phyloP scores from a whole-genome alignment of 805 yeast genomes.

The Kuraishia hungarica region DNA sequence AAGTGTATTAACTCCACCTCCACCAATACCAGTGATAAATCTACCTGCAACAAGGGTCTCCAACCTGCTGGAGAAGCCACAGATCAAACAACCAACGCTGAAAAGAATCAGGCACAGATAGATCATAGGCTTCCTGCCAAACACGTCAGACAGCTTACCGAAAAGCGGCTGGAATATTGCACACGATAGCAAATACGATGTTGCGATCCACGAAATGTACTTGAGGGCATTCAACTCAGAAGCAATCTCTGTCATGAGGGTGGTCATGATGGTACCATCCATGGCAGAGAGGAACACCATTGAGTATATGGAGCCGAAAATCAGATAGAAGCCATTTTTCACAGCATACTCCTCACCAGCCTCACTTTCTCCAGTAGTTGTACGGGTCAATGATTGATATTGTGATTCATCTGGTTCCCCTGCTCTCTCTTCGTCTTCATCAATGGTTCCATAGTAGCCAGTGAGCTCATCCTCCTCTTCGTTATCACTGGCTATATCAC shows the following conservation, averaged over 20 bases:
- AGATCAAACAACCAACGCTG: conserved; percentile 47
- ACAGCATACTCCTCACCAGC: conserved; percentile 7
- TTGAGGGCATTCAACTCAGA: conserved; percentile 60
- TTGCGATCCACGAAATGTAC: conserved; percentile 65
- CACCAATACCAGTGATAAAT: conserved; percentile 82
- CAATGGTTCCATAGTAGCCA: neutral
- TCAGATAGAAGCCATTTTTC: conserved; percentile 17
- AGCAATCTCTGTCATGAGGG: conserved; percentile 56
- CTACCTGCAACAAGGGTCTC: conserved; percentile 42
- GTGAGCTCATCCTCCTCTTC: neutral
- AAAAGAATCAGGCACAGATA: conserved; percentile 45
- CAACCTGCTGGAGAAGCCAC: conserved; percentile 42
- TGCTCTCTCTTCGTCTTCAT: neutral
- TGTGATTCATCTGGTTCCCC: neutral
- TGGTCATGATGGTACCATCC: conserved; percentile 62
- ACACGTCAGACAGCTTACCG: conserved; percentile 65
- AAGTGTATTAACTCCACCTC: conserved; percentile 78
- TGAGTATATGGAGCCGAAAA: conserved; percentile 33
- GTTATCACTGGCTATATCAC: neutral
- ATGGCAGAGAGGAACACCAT: conserved; percentile 54
- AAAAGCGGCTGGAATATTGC: conserved; percentile 69
- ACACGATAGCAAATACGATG: conserved; percentile 57
- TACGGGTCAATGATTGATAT: neutral
- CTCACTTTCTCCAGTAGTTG: neutral
- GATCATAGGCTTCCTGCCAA: conserved; percentile 51